A percentile compares a stretch with the other conserved stretches of the same genome.
Evolutionary conservation across 371 early-diverging fungal genomes (phyloP).

Genomic region (Lichtheimia hyalospora): DNA sequence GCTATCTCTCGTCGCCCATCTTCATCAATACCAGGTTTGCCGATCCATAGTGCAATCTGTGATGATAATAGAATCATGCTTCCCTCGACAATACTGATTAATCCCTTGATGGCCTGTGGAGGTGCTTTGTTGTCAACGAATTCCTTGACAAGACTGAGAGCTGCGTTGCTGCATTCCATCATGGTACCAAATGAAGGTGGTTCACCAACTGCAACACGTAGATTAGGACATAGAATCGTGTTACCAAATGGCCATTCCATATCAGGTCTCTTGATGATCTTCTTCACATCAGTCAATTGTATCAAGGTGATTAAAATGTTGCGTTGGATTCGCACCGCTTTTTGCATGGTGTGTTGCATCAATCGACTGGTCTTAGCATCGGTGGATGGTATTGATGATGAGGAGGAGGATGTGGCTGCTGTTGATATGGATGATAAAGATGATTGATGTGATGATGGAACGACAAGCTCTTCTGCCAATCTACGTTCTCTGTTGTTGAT

Average conservation of each 20-base stretch:
- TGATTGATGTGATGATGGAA: background rate
- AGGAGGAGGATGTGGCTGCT: background rate
- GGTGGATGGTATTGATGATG: background rate
- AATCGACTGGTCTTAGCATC: constrained; percentile 17
- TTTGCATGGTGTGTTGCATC: constrained; percentile 13
- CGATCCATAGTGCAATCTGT: constrained; percentile 34
- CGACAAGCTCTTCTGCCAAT: constrained; percentile 19
- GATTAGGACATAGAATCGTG: constrained; percentile 28
- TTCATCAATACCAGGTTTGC: constrained; percentile 28
- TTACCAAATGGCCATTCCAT: constrained; percentile 39
- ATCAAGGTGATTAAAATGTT: constrained; percentile 21
- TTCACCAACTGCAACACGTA: constrained; percentile 12
- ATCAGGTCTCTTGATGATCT: constrained; percentile 16
- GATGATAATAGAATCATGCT: constrained; percentile 26
- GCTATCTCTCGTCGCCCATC: constrained; percentile 26
- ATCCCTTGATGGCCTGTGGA: background rate
- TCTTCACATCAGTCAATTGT: constrained; percentile 21
- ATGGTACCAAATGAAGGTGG: constrained; percentile 33
- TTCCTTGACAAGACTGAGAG: constrained; percentile 20
- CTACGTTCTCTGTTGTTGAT: constrained; percentile 30
- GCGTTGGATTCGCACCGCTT: constrained; percentile 18
- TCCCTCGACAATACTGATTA: constrained; percentile 26
- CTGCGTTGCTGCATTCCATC: constrained; percentile 30
- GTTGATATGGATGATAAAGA: background rate
- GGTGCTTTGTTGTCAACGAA: constrained; percentile 12